A percentile compares a stretch with the other conserved stretches of the same genome.
These are phyloP conservation scores for Rhizopogon roseolus DNA, from an alignment of 768 basidiomycete species.

Conservation along the genomic window DNA sequence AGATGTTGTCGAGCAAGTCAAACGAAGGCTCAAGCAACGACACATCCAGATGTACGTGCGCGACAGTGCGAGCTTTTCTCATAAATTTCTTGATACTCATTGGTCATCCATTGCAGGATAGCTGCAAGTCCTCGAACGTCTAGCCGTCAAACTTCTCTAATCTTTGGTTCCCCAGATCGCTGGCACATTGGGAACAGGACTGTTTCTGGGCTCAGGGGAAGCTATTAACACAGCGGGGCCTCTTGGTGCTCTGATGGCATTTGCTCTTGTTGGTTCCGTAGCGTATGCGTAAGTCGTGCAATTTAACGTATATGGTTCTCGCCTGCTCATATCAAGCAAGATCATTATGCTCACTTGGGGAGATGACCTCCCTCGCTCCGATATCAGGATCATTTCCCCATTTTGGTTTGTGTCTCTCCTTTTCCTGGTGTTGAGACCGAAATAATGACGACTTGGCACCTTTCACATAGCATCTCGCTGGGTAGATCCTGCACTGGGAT, in stretches of 20 bases:
- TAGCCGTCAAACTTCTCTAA: not conserved
- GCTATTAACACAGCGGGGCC: slow-evolving; percentile 60
- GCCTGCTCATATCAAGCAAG: slow-evolving; percentile 18
- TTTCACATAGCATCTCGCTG: slow-evolving; percentile 40
- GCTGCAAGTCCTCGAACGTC: slow-evolving; percentile 38
- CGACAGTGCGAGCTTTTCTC: not conserved
- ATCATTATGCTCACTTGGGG: slow-evolving; percentile 63
- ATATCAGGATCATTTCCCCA: slow-evolving; percentile 78
- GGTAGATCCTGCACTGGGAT: slow-evolving; percentile 60
- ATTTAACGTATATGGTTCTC: slow-evolving; percentile 18
- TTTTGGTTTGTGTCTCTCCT: slow-evolving; percentile 38
- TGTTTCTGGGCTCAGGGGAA: slow-evolving; percentile 67
- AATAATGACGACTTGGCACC: not conserved
- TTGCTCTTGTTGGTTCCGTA: slow-evolving; percentile 57
- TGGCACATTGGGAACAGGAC: slow-evolving; percentile 69
- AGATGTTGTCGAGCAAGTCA: slow-evolving; percentile 58
- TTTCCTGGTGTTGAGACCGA: not conserved
- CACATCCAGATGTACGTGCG: slow-evolving; percentile 71
- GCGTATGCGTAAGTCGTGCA: slow-evolving; percentile 48
- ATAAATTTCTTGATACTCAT: not conserved
- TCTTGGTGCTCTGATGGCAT: slow-evolving; percentile 60
- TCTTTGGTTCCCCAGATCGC: slow-evolving; percentile 43
- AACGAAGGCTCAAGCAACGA: slow-evolving; percentile 67
- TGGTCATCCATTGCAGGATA: slow-evolving; percentile 38
- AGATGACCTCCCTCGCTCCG: slow-evolving; percentile 76